phyloP scores from a whole-genome alignment of 1,284 basidiomycete species.

The Rhodofomes roseus region DNA sequence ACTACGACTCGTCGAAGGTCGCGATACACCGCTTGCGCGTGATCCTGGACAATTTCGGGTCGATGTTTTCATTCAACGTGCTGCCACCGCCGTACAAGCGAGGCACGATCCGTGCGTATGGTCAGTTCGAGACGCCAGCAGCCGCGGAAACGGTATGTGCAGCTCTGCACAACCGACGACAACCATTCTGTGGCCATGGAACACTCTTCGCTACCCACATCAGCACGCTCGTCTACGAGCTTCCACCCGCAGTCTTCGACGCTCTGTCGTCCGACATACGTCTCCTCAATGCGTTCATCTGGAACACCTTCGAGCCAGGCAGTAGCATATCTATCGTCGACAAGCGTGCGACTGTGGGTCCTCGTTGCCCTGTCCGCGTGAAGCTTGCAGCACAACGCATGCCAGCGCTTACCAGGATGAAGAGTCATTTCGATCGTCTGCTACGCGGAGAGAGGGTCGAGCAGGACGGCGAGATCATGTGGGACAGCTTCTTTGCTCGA shows the following conservation, averaged over 20 bases:
- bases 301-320: constrained; percentile 11
- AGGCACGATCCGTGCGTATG: constrained; percentile 49
- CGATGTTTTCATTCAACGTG: constrained; percentile 40
- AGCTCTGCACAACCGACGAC: constrained; percentile 40
- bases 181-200: constrained; percentile 35
- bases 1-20: constrained; percentile 38
- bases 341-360: background rate
- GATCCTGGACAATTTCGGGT: constrained; percentile 36
- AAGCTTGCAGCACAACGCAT: constrained; percentile 44
- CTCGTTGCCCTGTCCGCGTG: constrained; percentile 28
- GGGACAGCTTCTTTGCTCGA: constrained; percentile 58
- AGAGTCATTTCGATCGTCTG: constrained; percentile 54
- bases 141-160: constrained; percentile 48
- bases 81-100: constrained; percentile 47
- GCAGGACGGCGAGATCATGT: constrained; percentile 45
- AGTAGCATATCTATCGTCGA: constrained; percentile 22
- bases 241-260: constrained; percentile 35
- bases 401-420: constrained; percentile 47
- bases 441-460: constrained; percentile 54
- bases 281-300: constrained; percentile 19
- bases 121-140: constrained; percentile 42
- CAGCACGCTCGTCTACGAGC: constrained; percentile 40
- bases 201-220: constrained; percentile 46
- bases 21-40: constrained; percentile 38
- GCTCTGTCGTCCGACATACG: constrained; percentile 21